Evolutionary conservation across 2,329 filamentous ascomycete species (phyloP), one percentile per base, ranked within the genome.

Genomic region (Immersiporthe knoxdaviesiana): DNA sequence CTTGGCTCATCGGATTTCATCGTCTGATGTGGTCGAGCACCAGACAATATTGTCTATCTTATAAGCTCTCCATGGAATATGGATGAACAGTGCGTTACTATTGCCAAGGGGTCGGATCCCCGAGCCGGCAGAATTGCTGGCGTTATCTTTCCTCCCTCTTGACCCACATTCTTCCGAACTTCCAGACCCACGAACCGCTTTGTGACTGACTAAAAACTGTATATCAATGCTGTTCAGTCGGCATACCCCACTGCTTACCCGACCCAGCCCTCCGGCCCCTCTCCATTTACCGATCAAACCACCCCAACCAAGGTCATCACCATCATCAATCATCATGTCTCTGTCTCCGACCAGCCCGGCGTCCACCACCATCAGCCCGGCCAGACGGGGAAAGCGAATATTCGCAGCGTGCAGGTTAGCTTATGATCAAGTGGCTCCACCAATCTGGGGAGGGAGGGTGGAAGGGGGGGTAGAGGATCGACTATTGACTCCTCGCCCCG

Each of bases 351-450:
- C 14, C 41, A 66, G 63, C 52, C 24, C 63, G 52, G 63, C 63
- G 14, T 30, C 27, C n/a, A 24, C 63, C 18, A 18, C 63, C 52
- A 18, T 30, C 27, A 35, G 35, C 35, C 63, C 63, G 27, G 37
- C 58, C 24, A 58, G 41, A 37, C 63, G 52, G 50, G 41, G 56
- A 41, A 66, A 66, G 52, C 63, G 63, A 66, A 66, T 56, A 54
- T 66, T 66, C 56, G 63, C 63, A 52, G 63, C 63, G 30, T 66
- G 63, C 63, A 66, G 63, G 63, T 66, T 56, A 66, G 63, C 63
- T 41, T 27, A 44, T 47, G 44, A 41, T 8, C 63, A 58, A 44
- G n/a, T 59, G 16, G 52, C 52, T n/a, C 41, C 37, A 58, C 14
- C 35, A 66, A n/a, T n/a, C n/a, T n/a, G n/a, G n/a, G n/a, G n/a